phyloP scores from a whole-genome alignment of 176 grass and related monocot genomes.

The Cocos nucifera region DNA sequence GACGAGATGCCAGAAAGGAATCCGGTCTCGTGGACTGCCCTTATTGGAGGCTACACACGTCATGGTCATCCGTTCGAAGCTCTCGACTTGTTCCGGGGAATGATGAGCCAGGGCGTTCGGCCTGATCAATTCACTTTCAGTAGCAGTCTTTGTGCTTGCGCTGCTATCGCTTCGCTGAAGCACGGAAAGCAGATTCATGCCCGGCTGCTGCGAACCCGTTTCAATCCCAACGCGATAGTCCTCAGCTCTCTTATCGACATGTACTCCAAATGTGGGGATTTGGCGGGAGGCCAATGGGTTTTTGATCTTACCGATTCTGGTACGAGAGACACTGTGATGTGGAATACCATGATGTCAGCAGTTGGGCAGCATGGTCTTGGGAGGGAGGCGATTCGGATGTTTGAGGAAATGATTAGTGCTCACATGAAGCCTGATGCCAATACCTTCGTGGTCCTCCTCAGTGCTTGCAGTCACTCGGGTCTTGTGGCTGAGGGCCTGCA shows the following conservation, averaged over 20 bases:
- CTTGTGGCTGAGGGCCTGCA: conserved; percentile 49
- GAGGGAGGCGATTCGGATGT: conserved; percentile 31
- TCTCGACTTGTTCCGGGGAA: conserved; percentile 32
- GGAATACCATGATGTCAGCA: conserved; percentile 60
- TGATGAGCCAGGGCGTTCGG: conserved; percentile 26
- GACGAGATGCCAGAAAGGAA: conserved; percentile 55
- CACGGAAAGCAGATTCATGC: conserved; percentile 57
- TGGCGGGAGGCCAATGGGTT: conserved; percentile 30
- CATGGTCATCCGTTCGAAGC: conserved; percentile 32
- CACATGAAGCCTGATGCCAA: conserved; percentile 36
- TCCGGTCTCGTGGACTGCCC: conserved; percentile 45
- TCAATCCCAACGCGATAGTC: conserved; percentile 31
- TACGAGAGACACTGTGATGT: conserved; percentile 31
- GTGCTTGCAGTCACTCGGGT: conserved; percentile 38
- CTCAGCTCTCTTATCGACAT: conserved; percentile 53
- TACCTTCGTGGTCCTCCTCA: conserved; percentile 48
- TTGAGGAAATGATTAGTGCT: conserved; percentile 49
- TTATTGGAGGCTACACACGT: conserved; percentile 44
- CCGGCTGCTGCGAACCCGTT: conserved; percentile 30
- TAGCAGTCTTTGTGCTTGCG: conserved; percentile 45
- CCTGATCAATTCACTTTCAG: conserved; percentile 60
- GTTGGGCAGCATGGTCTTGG: conserved; percentile 39
- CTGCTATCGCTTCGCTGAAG: conserved; percentile 27
- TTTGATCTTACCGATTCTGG: conserved; percentile 28
- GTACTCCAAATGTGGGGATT: conserved; percentile 65